These are phyloP conservation scores for Saccharomyces hybrid DNA, from an alignment of 1,139 yeast genomes.

Conservation along the genomic window DNA sequence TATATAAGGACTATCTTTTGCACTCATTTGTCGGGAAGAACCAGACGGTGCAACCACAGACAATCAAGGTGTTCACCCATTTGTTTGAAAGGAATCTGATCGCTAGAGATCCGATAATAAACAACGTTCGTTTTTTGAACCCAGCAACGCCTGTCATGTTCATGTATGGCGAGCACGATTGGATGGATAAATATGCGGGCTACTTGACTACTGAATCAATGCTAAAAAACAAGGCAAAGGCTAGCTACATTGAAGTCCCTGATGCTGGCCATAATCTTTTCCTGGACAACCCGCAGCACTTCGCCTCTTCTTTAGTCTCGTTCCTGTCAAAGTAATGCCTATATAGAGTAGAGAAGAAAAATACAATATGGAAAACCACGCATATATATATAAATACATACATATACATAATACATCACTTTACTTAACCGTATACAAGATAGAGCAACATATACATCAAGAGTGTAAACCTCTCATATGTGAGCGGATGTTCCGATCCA, in stretches of 20 bases:
- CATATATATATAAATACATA: background rate
- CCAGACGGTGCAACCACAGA: conserved; percentile 18
- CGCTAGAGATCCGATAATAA: conserved; percentile 69
- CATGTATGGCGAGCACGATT: conserved; percentile 76
- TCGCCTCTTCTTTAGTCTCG: conserved; percentile 43
- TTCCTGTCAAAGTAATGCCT: conserved; percentile 32
- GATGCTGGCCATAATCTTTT: conserved; percentile 75
- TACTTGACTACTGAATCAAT: conserved; percentile 18
- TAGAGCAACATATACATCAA: background rate
- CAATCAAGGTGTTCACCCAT: conserved; percentile 50
- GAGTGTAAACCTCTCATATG: background rate
- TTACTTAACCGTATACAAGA: background rate
- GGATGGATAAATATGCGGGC: conserved; percentile 81
- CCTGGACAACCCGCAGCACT: conserved; percentile 61
- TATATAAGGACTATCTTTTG: conserved; percentile 22
- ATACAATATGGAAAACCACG: background rate
- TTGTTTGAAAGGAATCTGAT: conserved; percentile 37
- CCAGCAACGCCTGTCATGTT: conserved; percentile 42
- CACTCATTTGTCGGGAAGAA: conserved; percentile 21
- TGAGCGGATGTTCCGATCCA: background rate
- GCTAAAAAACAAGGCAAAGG: conserved; percentile 25
- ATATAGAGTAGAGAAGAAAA: background rate
- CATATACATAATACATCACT: background rate
- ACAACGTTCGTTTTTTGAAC: conserved; percentile 42
- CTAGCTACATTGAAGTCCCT: conserved; percentile 40